phyloP scores from a whole-genome alignment of 257 asterid species.

The Nicotiana otophora region DNA sequence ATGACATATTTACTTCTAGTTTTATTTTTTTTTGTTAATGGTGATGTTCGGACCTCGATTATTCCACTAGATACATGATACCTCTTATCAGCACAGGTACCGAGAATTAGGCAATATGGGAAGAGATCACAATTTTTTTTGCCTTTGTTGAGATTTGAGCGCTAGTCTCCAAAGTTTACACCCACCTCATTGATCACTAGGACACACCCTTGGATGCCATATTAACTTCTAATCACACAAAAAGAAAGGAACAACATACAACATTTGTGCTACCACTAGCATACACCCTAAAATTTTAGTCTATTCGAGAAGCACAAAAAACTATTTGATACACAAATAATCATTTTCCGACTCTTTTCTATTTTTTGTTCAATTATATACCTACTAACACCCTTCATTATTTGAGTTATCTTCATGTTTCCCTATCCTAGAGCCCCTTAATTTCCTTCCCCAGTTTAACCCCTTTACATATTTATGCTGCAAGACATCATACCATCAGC shows the following conservation, averaged over 20 bases:
- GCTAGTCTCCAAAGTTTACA: too few species aligned
- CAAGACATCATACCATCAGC: not conserved
- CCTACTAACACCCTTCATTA: not conserved
- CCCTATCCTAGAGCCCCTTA: not conserved
- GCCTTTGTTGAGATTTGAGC: too few species aligned
- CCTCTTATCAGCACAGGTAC: too few species aligned
- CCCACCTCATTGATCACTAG: too few species aligned
- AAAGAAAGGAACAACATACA: not conserved
- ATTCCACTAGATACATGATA: too few species aligned
- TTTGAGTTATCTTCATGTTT: not conserved
- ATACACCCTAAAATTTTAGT: not conserved
- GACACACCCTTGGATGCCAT: too few species aligned
- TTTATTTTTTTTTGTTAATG: too few species aligned
- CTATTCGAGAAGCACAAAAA: not conserved
- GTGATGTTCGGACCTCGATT: too few species aligned
- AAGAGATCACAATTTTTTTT: too few species aligned
- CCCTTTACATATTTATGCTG: not conserved
- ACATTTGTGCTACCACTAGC: not conserved
- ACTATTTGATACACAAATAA: not conserved
- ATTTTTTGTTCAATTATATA: not conserved
- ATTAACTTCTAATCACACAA: not conserved
- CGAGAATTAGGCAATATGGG: too few species aligned
- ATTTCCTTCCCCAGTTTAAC: not conserved
- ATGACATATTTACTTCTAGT: not conserved
- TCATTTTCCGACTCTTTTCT: not conserved